phyloP scores from a whole-genome alignment of 2,329 filamentous ascomycete genomes.

The Penicillium sumatraense region DNA sequence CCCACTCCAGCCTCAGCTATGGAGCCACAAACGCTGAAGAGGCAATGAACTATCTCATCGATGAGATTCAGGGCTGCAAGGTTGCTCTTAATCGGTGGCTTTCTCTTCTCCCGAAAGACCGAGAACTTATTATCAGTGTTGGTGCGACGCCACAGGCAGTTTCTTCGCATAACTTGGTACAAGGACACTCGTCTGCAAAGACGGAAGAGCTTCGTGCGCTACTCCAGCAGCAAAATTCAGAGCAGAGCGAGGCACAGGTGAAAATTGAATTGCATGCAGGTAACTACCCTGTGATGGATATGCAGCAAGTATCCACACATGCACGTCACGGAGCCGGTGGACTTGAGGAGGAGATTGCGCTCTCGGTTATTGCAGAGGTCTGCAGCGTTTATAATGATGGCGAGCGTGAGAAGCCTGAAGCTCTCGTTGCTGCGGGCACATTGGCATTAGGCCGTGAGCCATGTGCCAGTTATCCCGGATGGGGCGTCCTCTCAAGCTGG shows the following conservation, averaged over 20 bases:
- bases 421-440: slow-evolving; percentile 69
- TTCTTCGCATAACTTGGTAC: slow-evolving; percentile 64
- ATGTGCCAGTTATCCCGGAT: slow-evolving; percentile 71
- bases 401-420: slow-evolving; percentile 61
- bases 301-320: slow-evolving; percentile 78
- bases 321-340: slow-evolving; percentile 52
- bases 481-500: slow-evolving; percentile 71
- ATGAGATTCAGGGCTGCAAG: slow-evolving; percentile 60
- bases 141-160: slow-evolving; percentile 78
- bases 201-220: slow-evolving; percentile 32
- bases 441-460: slow-evolving; percentile 75
- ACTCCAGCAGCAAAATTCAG: slow-evolving; percentile 19
- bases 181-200: slow-evolving; percentile 40
- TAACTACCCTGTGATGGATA: slow-evolving; percentile 75
- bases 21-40: slow-evolving; percentile 57
- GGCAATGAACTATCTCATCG: slow-evolving; percentile 63
- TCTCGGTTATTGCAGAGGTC: slow-evolving; percentile 74
- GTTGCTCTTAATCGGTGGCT: slow-evolving; percentile 32
- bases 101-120: slow-evolving; percentile 15
- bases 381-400: slow-evolving; percentile 69
- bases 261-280: slow-evolving; percentile 74
- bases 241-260: slow-evolving; percentile 38
- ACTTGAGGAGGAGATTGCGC: slow-evolving; percentile 60
- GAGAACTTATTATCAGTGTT: slow-evolving; percentile 64
- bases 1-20: slow-evolving; percentile 76